Evolutionary conservation across 2,329 filamentous ascomycete genomes (phyloP), one percentile per base, ranked within the genome.

Genomic region (Esteya vermicola): DNA sequence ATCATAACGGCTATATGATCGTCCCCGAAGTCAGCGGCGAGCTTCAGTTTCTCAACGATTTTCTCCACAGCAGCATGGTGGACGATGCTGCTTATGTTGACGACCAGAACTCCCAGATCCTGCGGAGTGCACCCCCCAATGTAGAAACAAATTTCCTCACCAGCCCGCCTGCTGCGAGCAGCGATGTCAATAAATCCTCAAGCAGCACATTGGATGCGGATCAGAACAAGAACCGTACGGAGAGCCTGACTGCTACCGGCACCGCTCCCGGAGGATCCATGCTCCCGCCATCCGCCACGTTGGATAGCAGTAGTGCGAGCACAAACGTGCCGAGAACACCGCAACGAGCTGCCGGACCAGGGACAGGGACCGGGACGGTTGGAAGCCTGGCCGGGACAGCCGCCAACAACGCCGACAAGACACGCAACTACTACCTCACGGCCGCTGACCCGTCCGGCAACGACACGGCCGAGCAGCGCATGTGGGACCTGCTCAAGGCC

Each of bases 21-120:
- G 64, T 68, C 37, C 84, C 86, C 47, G 91, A 98, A 61, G 84
- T 95, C 51, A 88, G 83, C 45, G 91, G 91, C 62, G 91, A 98
- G 65, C 95, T 94, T 59, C 94, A 95, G 56, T 67, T 96, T 38
- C 75, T 98, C 54, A 93, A 93, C 65, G 89, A 98, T 59, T 96
- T 96, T 56, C 72, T 98, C 45, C 91, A 88, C 59, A 93, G 79
- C 50, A 93, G 85, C 55, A 65, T 95, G 41, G 72, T 95, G 48
- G 88, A 96, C 61, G 88, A 93, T 57, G 75, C 75, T 45, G 76
- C 76, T 39, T 70, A 80, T 43, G 75, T 80, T 27, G 77, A 85
- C 45, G 81, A 85, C 47, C 66, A 74, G 47, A 63, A 55, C 49
- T 55, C 60, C 42, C 54, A 60, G 33, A 61, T 64, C 43, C 59